Evolutionary conservation across 495 filamentous ascomycete genomes (phyloP).

Genomic region (Collariella sp.): DNA sequence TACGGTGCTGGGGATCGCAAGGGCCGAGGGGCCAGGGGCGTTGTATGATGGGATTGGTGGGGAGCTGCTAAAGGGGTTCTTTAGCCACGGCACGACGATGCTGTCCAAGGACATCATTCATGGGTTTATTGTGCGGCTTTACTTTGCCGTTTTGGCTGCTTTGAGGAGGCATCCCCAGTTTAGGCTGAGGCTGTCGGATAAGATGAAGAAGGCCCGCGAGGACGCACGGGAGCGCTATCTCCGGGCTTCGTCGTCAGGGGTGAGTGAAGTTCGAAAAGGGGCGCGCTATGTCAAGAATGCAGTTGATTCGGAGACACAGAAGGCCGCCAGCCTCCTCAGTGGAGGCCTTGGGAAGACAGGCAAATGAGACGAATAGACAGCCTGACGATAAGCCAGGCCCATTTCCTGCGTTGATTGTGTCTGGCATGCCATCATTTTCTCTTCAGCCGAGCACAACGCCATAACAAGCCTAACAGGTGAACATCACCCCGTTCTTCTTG

Average conservation of each 20-base stretch:
- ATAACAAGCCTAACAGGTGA: slow-evolving; percentile 55
- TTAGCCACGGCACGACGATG: slow-evolving; percentile 86
- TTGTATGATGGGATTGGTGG: slow-evolving; percentile 71
- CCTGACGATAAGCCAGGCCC: neutral
- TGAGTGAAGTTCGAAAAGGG: neutral
- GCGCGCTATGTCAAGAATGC: neutral
- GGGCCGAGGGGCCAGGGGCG: slow-evolving; percentile 55
- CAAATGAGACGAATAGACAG: neutral
- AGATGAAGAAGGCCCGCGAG: neutral
- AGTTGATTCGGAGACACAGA: slow-evolving; percentile 11
- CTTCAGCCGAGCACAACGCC: neutral
- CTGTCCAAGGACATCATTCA: slow-evolving; percentile 78
- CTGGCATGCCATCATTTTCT: neutral
- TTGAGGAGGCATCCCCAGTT: slow-evolving; percentile 21
- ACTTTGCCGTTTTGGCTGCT: slow-evolving; percentile 42
- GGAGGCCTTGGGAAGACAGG: neutral
- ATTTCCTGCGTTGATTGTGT: neutral
- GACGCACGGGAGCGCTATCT: slow-evolving; percentile 1
- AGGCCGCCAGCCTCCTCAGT: slow-evolving; percentile 3
- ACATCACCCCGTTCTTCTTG: slow-evolving; percentile 69
- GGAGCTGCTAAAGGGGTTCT: slow-evolving; percentile 77
- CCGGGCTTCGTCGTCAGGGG: neutral
- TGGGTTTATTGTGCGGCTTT: slow-evolving; percentile 58
- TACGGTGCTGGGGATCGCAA: slow-evolving; percentile 54
- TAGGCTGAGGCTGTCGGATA: slow-evolving; percentile 11